Evolutionary conservation across 2,329 filamentous ascomycete genomes (phyloP).

Genomic region (Blastomyces emzantsi): DNA sequence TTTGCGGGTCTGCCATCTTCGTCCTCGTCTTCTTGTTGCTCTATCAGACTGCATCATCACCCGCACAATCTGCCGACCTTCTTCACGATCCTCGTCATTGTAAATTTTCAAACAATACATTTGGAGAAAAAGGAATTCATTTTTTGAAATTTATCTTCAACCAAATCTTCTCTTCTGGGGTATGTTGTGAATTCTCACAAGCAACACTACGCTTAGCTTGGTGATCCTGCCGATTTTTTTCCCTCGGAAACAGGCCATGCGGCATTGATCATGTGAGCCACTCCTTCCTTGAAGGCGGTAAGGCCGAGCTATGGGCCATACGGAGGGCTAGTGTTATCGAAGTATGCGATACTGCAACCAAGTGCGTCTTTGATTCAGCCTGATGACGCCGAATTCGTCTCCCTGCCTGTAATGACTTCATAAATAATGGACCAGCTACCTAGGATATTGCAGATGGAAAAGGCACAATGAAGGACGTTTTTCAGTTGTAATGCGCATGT

Average conservation of each 20-base stretch:
- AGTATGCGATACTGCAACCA: conserved; percentile 11
- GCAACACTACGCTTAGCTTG: not conserved
- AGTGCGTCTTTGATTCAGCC: conserved; percentile 2
- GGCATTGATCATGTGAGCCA: conserved; percentile 6
- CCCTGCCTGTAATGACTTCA: not conserved
- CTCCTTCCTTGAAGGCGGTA: conserved; percentile 6
- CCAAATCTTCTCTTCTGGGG: conserved; percentile 27
- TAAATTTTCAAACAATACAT: conserved; percentile 27
- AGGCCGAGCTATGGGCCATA: conserved; percentile 8
- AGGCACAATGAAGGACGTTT: conserved; percentile 14
- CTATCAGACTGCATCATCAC: conserved; percentile 16
- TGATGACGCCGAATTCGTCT: not conserved
- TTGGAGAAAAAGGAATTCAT: conserved; percentile 30
- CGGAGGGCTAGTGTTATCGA: conserved; percentile 12
- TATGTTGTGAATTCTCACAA: conserved; percentile 10
- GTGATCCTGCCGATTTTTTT: conserved; percentile 9
- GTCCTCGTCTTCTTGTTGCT: conserved; percentile 5
- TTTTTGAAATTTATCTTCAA: conserved; percentile 27
- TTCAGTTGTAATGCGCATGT: too few species aligned
- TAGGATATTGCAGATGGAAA: conserved; percentile 14
- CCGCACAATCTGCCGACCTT: conserved; percentile 26
- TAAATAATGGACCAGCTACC: too few species aligned
- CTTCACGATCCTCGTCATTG: conserved; percentile 32
- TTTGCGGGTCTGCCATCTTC: not conserved
- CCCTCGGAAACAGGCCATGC: conserved; percentile 11